Evolutionary conservation across 2,329 filamentous ascomycete species (phyloP).

Genomic region (Paracamarosporium sp.): DNA sequence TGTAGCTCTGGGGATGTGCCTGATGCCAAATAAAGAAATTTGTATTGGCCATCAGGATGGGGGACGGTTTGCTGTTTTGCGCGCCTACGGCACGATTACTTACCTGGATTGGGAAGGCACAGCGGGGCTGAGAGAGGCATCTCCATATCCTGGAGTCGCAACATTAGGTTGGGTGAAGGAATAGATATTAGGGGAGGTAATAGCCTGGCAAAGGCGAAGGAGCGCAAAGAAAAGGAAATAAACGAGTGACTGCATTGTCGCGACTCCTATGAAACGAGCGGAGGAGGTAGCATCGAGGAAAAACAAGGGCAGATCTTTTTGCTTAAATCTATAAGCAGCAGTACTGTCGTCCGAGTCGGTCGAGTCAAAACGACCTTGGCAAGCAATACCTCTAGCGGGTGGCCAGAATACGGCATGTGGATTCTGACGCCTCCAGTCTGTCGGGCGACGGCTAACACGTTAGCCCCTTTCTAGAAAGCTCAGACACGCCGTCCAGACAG

Average conservation of each 20-base stretch:
- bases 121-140: neutral
- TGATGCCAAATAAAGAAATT: too few species aligned
- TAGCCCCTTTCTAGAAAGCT: neutral
- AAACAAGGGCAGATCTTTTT: neutral
- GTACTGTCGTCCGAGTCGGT: neutral
- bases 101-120: constrained; percentile 9
- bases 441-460: neutral
- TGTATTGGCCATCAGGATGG: too few species aligned
- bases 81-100: too few species aligned
- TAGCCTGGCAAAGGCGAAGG: constrained; percentile 4
- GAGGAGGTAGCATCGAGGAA: neutral
- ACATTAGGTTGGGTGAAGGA: constrained; percentile 2
- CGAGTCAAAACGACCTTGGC: neutral
- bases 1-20: too few species aligned
- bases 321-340: neutral
- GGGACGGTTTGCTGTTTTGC: too few species aligned
- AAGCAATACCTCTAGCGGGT: neutral
- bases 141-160: constrained; percentile 2
- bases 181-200: constrained; percentile 8
- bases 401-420: neutral
- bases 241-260: constrained; percentile 8
- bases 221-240: constrained; percentile 4
- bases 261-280: constrained; percentile 1
- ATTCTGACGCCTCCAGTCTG: neutral
- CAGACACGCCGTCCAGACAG: too few species aligned